A percentile compares a stretch with the other conserved stretches of the same genome.
phyloP scores from a whole-genome alignment of 805 yeast species.

The Hyphopichia homilentoma region DNA sequence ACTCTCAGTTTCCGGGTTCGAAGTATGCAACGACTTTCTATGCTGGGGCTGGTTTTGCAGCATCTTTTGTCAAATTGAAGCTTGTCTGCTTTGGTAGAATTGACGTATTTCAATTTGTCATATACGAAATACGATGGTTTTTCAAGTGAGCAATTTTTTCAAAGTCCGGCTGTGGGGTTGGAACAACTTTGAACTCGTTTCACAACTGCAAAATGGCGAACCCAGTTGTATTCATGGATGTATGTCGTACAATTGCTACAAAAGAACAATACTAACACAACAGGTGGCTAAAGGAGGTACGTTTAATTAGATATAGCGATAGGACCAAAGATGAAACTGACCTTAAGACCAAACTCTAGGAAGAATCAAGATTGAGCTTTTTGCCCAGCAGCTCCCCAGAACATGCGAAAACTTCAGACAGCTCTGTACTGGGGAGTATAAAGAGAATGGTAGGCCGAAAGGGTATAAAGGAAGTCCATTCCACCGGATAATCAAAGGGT shows the following conservation, averaged over 20 bases:
- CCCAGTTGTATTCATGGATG: constrained; percentile 38
- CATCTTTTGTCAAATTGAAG: background rate
- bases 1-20: constrained; percentile 61
- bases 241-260: no score
- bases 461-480: constrained; percentile 40
- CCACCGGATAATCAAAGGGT: constrained; percentile 41
- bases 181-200: no score
- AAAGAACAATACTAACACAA: no score
- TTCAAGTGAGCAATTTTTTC: no score
- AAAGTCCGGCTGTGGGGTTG: no score
- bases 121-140: no score
- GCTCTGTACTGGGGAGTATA: constrained; percentile 48
- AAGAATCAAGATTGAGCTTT: constrained; percentile 43
- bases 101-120: no score
- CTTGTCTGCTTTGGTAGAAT: background rate
- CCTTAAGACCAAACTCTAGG: constrained; percentile 25
- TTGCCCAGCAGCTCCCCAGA: constrained; percentile 35
- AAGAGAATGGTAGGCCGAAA: constrained; percentile 33
- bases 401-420: constrained; percentile 52
- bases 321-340: constrained; percentile 17
- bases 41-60: constrained; percentile 6
- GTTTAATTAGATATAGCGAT: background rate
- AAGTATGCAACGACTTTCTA: constrained; percentile 41
- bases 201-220: constrained; percentile 5
- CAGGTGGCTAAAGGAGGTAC: background rate